Evolutionary conservation across 441 rosid species (phyloP).

Genomic region (Bruguiera hainesii): DNA sequence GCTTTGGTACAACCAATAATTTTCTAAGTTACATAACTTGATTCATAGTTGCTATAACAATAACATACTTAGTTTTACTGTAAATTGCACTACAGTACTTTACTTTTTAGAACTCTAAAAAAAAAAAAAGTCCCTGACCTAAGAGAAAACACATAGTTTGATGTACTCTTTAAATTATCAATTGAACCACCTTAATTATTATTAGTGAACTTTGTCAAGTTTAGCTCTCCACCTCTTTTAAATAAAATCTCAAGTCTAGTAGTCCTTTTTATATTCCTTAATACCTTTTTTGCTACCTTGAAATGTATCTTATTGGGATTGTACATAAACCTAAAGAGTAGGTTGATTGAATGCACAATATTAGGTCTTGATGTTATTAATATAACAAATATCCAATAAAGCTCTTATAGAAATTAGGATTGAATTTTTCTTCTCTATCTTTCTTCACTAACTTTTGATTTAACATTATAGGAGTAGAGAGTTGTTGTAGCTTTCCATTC

Average conservation of each 20-base stretch:
- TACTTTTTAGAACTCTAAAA: background rate
- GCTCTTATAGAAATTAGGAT: background rate
- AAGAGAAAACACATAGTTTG: background rate
- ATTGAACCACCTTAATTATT: background rate
- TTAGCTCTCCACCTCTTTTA: background rate
- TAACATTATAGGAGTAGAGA: background rate
- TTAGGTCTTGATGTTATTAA: background rate
- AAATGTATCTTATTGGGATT: background rate
- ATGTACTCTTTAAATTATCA: constrained; percentile 1
- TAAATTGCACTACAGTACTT: background rate
- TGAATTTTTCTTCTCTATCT: background rate
- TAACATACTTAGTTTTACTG: background rate
- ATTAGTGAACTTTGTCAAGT: background rate
- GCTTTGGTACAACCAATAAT: no score
- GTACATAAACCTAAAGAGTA: background rate
- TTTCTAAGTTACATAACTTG: background rate
- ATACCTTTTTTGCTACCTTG: background rate
- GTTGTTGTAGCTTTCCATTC: background rate
- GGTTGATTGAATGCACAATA: background rate
- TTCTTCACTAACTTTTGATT: background rate
- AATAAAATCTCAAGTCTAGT: background rate
- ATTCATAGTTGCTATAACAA: background rate
- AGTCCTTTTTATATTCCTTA: background rate
- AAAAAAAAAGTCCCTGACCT: background rate
- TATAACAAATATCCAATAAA: background rate